A percentile compares a stretch with the other conserved stretches of the same genome.
These are phyloP conservation scores for Pseudonitzschia delicatissima DNA, from an alignment of 108 stramenopile genomes.

Conservation along the genomic window DNA sequence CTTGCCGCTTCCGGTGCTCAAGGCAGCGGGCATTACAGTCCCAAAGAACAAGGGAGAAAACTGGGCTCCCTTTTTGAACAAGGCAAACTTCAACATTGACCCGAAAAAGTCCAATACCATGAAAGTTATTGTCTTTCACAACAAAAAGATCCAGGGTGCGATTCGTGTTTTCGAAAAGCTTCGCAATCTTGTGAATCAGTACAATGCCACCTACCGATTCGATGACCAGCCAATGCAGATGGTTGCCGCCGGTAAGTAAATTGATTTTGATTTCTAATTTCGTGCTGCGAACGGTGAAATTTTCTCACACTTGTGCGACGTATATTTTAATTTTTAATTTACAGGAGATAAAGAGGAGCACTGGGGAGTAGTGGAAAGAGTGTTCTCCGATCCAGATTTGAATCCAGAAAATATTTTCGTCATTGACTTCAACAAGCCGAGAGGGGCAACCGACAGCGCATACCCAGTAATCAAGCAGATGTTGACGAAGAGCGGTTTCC, in stretches of 20 bases:
- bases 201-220: conserved; percentile 43
- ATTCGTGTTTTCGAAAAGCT: conserved; percentile 34
- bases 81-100: conserved; percentile 49
- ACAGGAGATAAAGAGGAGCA: conserved; percentile 37
- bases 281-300: background rate
- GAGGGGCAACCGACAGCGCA: conserved; percentile 44
- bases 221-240: conserved; percentile 32
- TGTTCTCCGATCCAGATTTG: conserved; percentile 24
- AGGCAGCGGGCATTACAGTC: conserved; percentile 50
- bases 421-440: conserved; percentile 47
- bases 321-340: background rate
- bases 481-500: conserved; percentile 37
- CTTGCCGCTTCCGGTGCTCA: conserved; percentile 43
- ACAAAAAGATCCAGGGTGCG: conserved; percentile 30
- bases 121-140: conserved; percentile 50
- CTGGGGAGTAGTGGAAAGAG: conserved; percentile 41
- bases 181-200: conserved; percentile 37
- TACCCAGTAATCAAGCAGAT: conserved; percentile 55
- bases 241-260: conserved; percentile 35
- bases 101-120: conserved; percentile 30
- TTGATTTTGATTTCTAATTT: background rate
- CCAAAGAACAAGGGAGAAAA: conserved; percentile 39
- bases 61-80: conserved; percentile 49
- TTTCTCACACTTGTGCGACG: background rate
- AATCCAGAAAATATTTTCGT: conserved; percentile 37